Percentiles rank a stretch among this genome's conserved stretches.
Conservation (phyloP, 805 yeast species). For the Starmerella scarabaei region DNA sequence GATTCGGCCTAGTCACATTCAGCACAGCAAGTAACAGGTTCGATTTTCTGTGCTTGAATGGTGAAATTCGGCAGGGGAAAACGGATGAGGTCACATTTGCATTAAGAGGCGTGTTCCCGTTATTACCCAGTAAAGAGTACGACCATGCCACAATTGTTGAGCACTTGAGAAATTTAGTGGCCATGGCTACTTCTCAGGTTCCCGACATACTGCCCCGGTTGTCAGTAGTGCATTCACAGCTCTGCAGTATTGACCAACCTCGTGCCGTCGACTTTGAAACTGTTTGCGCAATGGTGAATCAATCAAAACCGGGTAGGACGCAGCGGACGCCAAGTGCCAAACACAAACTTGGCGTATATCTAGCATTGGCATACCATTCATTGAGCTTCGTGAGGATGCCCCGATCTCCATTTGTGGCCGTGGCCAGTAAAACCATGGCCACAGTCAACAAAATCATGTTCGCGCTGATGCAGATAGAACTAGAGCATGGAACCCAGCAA, state of each 20-base stretch:
- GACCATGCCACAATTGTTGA: background rate
- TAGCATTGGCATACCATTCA: conserved; percentile 12
- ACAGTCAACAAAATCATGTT: conserved; percentile 17
- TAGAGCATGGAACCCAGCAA: conserved; percentile 13
- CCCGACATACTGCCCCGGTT: conserved; percentile 4
- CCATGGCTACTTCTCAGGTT: background rate
- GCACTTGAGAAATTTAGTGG: background rate
- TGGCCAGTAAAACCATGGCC: conserved; percentile 3
- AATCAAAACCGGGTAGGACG: background rate
- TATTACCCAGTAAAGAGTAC: background rate
- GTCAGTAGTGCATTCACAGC: conserved; percentile 10
- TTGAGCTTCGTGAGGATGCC: conserved; percentile 11
- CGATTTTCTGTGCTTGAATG: conserved; percentile 12
- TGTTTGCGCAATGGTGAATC: background rate
- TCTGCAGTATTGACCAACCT: conserved; percentile 1
- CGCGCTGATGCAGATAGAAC: conserved; percentile 13
- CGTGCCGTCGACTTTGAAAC: conserved; percentile 14
- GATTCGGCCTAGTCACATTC: conserved; percentile 19
- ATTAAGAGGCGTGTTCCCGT: conserved; percentile 8
- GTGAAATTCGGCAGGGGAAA: conserved; percentile 2
- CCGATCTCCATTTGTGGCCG: conserved; percentile 11
- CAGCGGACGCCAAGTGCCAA: too few relatives aligned
- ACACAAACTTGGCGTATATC: conserved; percentile 11
- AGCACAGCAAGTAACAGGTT: conserved; percentile 10
- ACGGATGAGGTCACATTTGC: conserved; percentile 10